Evolutionary conservation across 1,284 basidiomycete species (phyloP).

Genomic region (Coriolopsis trogii): DNA sequence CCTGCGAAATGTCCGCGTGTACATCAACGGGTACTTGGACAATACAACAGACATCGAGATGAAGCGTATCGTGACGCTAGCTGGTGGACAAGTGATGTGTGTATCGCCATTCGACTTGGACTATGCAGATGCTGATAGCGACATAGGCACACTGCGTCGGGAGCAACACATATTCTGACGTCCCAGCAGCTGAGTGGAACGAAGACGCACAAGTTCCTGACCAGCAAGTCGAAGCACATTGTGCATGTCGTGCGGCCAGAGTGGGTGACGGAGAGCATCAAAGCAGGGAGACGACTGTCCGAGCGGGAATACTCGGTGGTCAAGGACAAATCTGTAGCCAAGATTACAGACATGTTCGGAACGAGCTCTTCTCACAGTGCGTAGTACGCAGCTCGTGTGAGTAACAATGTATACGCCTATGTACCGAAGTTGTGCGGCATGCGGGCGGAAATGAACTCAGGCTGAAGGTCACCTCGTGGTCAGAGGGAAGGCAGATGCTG

Average conservation of each 20-base stretch:
- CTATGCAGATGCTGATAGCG: neutral
- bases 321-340: conserved; percentile 37
- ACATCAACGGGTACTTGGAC: conserved; percentile 68
- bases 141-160: conserved; percentile 52
- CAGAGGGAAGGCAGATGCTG: too few species aligned
- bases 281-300: conserved; percentile 52
- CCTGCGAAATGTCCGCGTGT: conserved; percentile 48
- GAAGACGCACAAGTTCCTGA: conserved; percentile 65
- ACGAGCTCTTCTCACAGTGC: conserved; percentile 14
- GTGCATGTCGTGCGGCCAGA: conserved; percentile 67
- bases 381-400: neutral
- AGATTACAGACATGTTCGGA: conserved; percentile 31
- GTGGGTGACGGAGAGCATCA: conserved; percentile 71
- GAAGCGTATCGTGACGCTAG: conserved; percentile 58
- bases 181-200: conserved; percentile 66
- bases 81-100: conserved; percentile 59
- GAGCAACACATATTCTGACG: conserved; percentile 73
- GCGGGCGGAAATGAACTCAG: too few species aligned
- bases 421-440: neutral
- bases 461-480: too few species aligned
- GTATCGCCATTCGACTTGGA: conserved; percentile 17
- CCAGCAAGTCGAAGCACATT: conserved; percentile 46
- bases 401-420: neutral
- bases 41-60: conserved; percentile 76
- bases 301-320: conserved; percentile 60